phyloP scores from a whole-genome alignment of 352 stramenopile genomes.

The Lagenidium sp. region DNA sequence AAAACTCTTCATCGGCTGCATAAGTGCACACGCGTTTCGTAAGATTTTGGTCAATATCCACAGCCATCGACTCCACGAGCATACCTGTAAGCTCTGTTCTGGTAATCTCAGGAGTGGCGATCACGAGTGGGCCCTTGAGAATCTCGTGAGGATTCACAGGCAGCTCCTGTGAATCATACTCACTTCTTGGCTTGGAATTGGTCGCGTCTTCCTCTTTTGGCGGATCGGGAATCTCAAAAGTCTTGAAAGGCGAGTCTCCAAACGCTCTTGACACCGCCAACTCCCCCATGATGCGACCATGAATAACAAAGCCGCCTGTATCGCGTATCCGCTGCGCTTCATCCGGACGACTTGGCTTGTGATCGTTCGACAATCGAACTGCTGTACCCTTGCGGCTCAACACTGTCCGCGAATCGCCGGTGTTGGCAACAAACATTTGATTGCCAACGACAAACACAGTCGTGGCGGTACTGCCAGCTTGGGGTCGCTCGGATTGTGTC shows the following conservation, averaged over 20 bases:
- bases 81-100: constrained; percentile 53
- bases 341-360: constrained; percentile 92
- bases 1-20: constrained; percentile 66
- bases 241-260: constrained; percentile 95
- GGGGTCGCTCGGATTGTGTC: constrained; percentile 44
- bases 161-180: constrained; percentile 71
- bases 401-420: constrained; percentile 94
- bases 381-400: constrained; percentile 84
- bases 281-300: constrained; percentile 92
- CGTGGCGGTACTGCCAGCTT: constrained; percentile 91
- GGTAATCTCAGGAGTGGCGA: constrained; percentile 70
- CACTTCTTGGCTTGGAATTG: constrained; percentile 42
- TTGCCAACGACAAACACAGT: constrained; percentile 91
- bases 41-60: neutral
- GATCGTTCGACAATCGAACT: constrained; percentile 92
- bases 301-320: constrained; percentile 87
- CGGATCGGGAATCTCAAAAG: constrained; percentile 57
- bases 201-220: constrained; percentile 15
- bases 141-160: constrained; percentile 81
- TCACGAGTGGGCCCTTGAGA: constrained; percentile 74
- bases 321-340: constrained; percentile 93
- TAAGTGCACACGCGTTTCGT: neutral
- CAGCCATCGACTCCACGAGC: neutral
- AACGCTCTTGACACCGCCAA: constrained; percentile 76
- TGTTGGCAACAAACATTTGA: constrained; percentile 93